Percentiles rank a stretch among this genome's conserved stretches.
These are phyloP conservation scores for Abelmoschus esculentus DNA, from an alignment of 345 rosid genomes.

Conservation along the genomic window DNA sequence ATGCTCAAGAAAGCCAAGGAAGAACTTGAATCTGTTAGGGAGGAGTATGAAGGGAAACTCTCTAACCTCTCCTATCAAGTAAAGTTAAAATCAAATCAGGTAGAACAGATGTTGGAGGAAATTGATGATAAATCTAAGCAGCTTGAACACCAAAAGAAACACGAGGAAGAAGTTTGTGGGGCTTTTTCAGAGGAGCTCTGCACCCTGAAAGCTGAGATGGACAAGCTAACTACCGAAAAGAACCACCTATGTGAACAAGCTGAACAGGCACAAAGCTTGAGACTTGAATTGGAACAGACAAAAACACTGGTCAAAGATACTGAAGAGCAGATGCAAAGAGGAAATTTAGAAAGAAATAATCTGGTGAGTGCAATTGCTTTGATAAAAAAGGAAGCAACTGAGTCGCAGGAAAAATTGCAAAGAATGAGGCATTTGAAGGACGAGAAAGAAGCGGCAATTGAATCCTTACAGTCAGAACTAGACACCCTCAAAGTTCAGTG, in stretches of 20 bases:
- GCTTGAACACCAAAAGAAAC: slow-evolving; percentile 45
- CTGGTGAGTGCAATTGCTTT: slow-evolving; percentile 30
- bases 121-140: slow-evolving; percentile 41
- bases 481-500: slow-evolving; percentile 33
- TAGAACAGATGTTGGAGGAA: slow-evolving; percentile 37
- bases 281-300: slow-evolving; percentile 36
- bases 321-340: slow-evolving; percentile 36
- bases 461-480: slow-evolving; percentile 38
- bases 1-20: slow-evolving; percentile 49
- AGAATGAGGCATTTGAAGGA: slow-evolving; percentile 30
- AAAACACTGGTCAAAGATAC: slow-evolving; percentile 34
- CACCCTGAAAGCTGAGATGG: slow-evolving; percentile 36
- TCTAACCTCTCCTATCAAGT: slow-evolving; percentile 37
- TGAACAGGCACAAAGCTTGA: slow-evolving; percentile 29
- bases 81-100: slow-evolving; percentile 35
- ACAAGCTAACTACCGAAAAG: slow-evolving; percentile 28
- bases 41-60: slow-evolving; percentile 45
- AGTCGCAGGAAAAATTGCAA: slow-evolving; percentile 33
- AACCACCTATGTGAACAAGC: slow-evolving; percentile 23
- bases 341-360: slow-evolving; percentile 33
- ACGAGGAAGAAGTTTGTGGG: slow-evolving; percentile 35
- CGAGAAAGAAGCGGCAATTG: slow-evolving; percentile 38
- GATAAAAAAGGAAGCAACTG: slow-evolving; percentile 41
- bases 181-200: slow-evolving; percentile 32
- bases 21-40: slow-evolving; percentile 38